Percentiles rank a stretch among this genome's conserved stretches.
Evolutionary conservation across 2,329 filamentous ascomycete genomes (phyloP).

Genomic region (Massarina eburnea): DNA sequence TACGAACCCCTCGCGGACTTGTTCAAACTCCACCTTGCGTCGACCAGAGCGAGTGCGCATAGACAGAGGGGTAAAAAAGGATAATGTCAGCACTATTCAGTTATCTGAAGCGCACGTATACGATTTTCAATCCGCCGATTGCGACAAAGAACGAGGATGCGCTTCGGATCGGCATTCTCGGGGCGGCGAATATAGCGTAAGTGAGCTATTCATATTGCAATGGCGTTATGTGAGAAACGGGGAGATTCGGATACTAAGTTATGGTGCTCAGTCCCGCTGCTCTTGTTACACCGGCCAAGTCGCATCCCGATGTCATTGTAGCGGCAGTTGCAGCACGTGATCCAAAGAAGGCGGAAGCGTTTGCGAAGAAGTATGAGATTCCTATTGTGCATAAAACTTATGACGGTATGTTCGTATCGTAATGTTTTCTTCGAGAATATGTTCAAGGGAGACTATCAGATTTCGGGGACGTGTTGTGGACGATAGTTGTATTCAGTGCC

Average conservation of each 20-base stretch:
- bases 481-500: too few species aligned
- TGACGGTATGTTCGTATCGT: slow-evolving; percentile 42
- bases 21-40: too few species aligned
- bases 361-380: slow-evolving; percentile 55
- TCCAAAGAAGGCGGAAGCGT: slow-evolving; percentile 49
- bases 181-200: slow-evolving; percentile 40
- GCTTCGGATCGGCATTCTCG: slow-evolving; percentile 39
- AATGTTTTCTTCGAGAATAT: not conserved
- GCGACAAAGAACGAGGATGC: slow-evolving; percentile 23
- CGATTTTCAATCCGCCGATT: slow-evolving; percentile 1
- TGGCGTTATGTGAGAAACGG: not conserved
- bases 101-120: not conserved
- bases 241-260: not conserved
- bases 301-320: slow-evolving; percentile 57
- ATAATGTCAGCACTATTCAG: not conserved
- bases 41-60: too few species aligned
- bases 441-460: not conserved
- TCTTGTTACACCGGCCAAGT: slow-evolving; percentile 51
- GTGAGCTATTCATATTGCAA: not conserved
- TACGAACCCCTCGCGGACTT: too few species aligned
- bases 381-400: slow-evolving; percentile 54
- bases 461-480: too few species aligned
- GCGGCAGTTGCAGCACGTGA: slow-evolving; percentile 57
- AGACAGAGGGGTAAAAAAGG: not conserved
- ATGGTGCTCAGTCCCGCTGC: slow-evolving; percentile 36